Percentiles rank a stretch among this genome's conserved stretches.
These are phyloP conservation scores for Fusarium sp. DNA, from an alignment of 2,329 filamentous ascomycete species.

Conservation along the genomic window DNA sequence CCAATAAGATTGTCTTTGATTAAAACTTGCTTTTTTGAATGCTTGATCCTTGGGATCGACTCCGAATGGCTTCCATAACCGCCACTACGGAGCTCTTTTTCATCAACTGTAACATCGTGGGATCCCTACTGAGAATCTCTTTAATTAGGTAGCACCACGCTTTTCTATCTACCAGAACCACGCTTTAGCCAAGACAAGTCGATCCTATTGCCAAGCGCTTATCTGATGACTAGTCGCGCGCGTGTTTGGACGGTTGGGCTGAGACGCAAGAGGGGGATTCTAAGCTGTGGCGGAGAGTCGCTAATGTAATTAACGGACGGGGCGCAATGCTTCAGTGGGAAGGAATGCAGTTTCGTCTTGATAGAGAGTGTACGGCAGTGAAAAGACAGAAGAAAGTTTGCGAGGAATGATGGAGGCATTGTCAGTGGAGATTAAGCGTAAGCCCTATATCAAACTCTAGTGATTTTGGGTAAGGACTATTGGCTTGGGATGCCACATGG, in stretches of 20 bases:
- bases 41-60: neutral
- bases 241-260: constrained; percentile 39
- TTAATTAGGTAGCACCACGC: neutral
- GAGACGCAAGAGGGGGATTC: constrained; percentile 16
- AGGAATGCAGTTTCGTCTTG: constrained; percentile 23
- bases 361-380: neutral
- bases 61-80: constrained; percentile 13
- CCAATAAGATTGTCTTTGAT: neutral
- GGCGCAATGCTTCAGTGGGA: constrained; percentile 5
- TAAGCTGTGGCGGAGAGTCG: constrained; percentile 6
- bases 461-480: neutral
- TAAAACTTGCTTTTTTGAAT: constrained; percentile 8
- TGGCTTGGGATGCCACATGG: constrained; percentile 7
- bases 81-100: neutral
- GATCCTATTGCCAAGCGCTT: constrained; percentile 22
- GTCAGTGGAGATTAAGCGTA: constrained; percentile 13
- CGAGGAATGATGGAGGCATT: constrained; percentile 13
- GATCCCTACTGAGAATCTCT: constrained; percentile 17
- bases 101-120: neutral
- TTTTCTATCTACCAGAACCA: neutral
- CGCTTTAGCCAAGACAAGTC: neutral
- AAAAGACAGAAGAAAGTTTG: neutral
- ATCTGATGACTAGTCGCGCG: constrained; percentile 38
- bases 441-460: neutral
- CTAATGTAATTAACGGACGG: constrained; percentile 25